These are phyloP conservation scores for Eucalyptus erythrocorys DNA, from an alignment of 345 rosid genomes.

Conservation along the genomic window DNA sequence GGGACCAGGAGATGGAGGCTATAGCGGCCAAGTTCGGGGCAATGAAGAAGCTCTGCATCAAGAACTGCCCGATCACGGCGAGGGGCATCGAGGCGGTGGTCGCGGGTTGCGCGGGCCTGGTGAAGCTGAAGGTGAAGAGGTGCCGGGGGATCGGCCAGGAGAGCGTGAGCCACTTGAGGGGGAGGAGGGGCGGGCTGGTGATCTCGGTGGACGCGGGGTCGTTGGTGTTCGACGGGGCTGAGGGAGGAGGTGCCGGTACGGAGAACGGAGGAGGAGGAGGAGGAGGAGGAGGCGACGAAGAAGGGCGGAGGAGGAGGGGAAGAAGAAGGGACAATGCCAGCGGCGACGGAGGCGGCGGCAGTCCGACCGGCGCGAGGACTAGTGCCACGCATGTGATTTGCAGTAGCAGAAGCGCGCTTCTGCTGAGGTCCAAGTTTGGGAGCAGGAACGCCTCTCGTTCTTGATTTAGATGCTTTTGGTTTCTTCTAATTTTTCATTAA, in stretches of 20 bases:
- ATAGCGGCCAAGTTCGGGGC: conserved; percentile 20
- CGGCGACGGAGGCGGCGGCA: not conserved
- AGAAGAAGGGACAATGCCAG: not conserved
- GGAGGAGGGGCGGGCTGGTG: conserved; percentile 2
- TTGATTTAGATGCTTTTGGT: not conserved
- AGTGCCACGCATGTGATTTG: conserved; percentile 10
- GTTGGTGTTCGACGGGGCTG: not conserved
- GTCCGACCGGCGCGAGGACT: not conserved
- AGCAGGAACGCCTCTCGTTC: not conserved
- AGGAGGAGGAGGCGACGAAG: not conserved
- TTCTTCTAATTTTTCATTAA: not conserved
- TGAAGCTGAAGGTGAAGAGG: conserved; percentile 40
- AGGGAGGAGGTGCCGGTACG: not conserved
- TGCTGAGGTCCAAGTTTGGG: conserved; percentile 15
- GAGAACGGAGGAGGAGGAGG: not conserved
- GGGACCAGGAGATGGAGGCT: conserved; percentile 17
- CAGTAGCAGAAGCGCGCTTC: conserved; percentile 17
- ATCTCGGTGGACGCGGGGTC: conserved; percentile 17
- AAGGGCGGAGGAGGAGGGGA: not conserved
- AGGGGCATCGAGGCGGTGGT: conserved; percentile 21
- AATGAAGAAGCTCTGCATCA: conserved; percentile 38
- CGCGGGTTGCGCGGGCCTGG: conserved; percentile 21
- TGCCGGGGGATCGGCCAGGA: conserved; percentile 17
- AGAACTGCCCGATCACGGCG: conserved; percentile 29
- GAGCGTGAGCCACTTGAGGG: not conserved